Conservation (phyloP, 768 basidiomycete species). For the Hygrocybe punicea region DNA sequence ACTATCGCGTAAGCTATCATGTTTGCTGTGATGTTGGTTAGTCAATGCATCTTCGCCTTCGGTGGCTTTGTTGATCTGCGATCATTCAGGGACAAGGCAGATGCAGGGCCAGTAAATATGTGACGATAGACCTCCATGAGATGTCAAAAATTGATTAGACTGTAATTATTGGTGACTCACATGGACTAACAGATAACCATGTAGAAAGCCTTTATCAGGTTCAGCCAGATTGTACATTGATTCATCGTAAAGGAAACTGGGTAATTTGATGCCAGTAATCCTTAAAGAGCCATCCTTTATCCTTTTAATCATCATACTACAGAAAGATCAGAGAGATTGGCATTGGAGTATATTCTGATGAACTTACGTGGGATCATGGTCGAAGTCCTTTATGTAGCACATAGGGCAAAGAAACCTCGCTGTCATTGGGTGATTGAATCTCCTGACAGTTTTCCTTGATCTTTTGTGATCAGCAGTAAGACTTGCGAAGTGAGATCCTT, state of each 20-base stretch:
- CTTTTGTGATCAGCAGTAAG: background rate
- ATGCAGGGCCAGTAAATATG: constrained; percentile 3
- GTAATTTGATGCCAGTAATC: background rate
- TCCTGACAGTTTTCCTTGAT: background rate
- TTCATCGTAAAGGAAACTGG: constrained; percentile 2
- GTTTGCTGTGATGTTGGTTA: constrained; percentile 22
- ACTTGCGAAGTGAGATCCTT: background rate
- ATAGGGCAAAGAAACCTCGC: background rate
- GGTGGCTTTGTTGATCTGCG: background rate
- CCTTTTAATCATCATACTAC: background rate
- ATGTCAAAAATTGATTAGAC: background rate
- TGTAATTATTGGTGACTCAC: background rate
- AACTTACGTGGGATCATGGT: background rate
- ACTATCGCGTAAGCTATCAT: constrained; percentile 31
- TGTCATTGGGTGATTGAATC: background rate
- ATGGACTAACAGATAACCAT: background rate
- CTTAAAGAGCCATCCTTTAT: background rate
- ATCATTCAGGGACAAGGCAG: background rate
- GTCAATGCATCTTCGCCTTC: constrained; percentile 7
- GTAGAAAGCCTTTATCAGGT: constrained; percentile 2
- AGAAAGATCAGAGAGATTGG: background rate
- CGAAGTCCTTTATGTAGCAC: background rate
- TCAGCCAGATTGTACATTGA: constrained; percentile 1
- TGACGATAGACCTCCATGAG: background rate
- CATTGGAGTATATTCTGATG: background rate